phyloP scores from a whole-genome alignment of 2,329 filamentous ascomycete genomes.

The Penicillium sp. region DNA sequence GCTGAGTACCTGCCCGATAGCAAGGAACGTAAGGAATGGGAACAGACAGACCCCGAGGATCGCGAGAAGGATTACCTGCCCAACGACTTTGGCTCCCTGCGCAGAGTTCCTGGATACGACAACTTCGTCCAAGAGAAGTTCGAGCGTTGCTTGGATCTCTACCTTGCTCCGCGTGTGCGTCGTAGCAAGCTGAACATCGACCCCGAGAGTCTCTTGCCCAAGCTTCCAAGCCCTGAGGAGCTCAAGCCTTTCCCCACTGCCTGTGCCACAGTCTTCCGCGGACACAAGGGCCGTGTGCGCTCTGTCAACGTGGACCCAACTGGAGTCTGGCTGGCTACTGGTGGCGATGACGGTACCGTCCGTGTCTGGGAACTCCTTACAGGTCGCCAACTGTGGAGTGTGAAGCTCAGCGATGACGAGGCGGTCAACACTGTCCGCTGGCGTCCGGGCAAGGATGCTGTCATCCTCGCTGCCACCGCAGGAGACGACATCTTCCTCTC shows the following conservation, averaged over 20 bases:
- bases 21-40: conserved; percentile 81
- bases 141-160: conserved; percentile 90
- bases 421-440: conserved; percentile 84
- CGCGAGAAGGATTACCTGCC: conserved; percentile 86
- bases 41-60: conserved; percentile 83
- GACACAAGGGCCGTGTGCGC: conserved; percentile 84
- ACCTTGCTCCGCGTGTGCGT: conserved; percentile 85
- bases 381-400: conserved; percentile 83
- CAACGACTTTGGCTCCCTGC: conserved; percentile 74
- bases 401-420: conserved; percentile 71
- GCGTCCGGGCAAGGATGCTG: conserved; percentile 77
- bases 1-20: conserved; percentile 87
- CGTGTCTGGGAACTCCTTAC: conserved; percentile 86
- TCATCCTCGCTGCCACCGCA: conserved; percentile 77
- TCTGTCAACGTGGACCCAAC: conserved; percentile 81
- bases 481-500: conserved; percentile 85
- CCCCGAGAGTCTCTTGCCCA: conserved; percentile 85
- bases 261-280: conserved; percentile 80
- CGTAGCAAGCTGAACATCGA: conserved; percentile 97
- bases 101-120: conserved; percentile 89
- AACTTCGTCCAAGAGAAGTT: conserved; percentile 93
- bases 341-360: conserved; percentile 90
- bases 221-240: conserved; percentile 88
- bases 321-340: conserved; percentile 82
- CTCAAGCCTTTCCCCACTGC: conserved; percentile 92